phyloP scores from a whole-genome alignment of 352 stramenopile species.

The Thalassiosira oceanica region DNA sequence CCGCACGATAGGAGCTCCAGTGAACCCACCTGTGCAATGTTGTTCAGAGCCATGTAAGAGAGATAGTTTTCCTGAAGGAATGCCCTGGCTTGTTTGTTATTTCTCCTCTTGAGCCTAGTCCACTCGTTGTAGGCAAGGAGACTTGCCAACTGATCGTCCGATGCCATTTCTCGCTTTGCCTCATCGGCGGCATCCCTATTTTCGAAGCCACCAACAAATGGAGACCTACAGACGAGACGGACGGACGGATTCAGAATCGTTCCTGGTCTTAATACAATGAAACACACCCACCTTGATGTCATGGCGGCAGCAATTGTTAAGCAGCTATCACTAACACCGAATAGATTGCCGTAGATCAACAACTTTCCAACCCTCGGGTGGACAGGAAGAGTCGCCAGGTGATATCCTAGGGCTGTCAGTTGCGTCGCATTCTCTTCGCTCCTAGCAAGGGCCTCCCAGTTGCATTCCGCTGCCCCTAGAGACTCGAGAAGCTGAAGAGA shows the following conservation, averaged over 20 bases:
- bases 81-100: conserved; percentile 43
- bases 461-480: conserved; percentile 87
- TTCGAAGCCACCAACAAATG: conserved; percentile 83
- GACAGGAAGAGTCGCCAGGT: conserved; percentile 90
- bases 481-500: conserved; percentile 89
- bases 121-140: conserved; percentile 82
- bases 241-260: no score
- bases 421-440: not conserved
- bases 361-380: conserved; percentile 95
- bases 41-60: conserved; percentile 86
- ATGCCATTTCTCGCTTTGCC: conserved; percentile 76
- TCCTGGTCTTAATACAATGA: no score
- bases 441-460: conserved; percentile 34
- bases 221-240: conserved; percentile 55
- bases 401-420: conserved; percentile 90
- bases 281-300: no score
- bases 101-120: conserved; percentile 44
- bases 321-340: conserved; percentile 84
- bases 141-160: conserved; percentile 82
- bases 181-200: conserved; percentile 81
- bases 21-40: no score
- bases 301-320: conserved; percentile 86
- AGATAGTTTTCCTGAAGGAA: conserved; percentile 84
- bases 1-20: no score
- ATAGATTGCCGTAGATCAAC: conserved; percentile 92